Evolutionary conservation across 805 yeast species (phyloP), one percentile per base, ranked within the genome.

Genomic region (Candida arabinofermentans): DNA sequence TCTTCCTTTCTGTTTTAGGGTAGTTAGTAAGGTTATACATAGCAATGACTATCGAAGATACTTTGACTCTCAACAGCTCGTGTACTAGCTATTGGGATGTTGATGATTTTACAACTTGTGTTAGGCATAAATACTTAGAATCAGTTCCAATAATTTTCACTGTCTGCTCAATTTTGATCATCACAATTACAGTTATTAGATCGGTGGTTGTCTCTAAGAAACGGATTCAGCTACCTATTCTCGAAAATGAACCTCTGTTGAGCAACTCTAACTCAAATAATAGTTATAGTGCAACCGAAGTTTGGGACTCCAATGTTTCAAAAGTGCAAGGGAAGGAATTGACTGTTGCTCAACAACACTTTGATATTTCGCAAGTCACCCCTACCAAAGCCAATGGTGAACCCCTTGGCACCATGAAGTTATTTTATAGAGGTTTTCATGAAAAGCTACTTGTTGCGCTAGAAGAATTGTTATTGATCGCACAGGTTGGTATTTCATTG

Each of bases 311-410:
- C 7, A 29, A 33, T n/a, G 33, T 33, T 31, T 21, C 21, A 21
- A 37, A 35, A 8, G 16, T 19, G 16, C 5, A 16, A 13, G 32
- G 27, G 8, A 14, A 18, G 7, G 19, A 27, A 10, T 12, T 27
- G 8, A 27, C 53, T 3, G 46, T 77, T 30, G 72, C 78, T 33
- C 75, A 75, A 24, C 74, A 74, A 34, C 93, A 84, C 58, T 85
- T 84, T 50, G 85, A 85, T 49, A 70, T 84, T 24, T 68, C 74
- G 16, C 71, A 74, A 17, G 58, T 84, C 27, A 65, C 72, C 12
- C 74, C 79, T 14, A 63, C 73, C 2, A 74, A 74, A 44, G 70
- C 71, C 8, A 81, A 81, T 58, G 89, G 88, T 5, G 70, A 74
- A 9, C 77, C 81, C 8, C 80, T 79, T 46, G 87, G 88, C 3